Percentiles rank a stretch among this genome's conserved stretches.
Evolutionary conservation across 257 asterid genomes (phyloP).

Genomic region (Cinchona pubescens): DNA sequence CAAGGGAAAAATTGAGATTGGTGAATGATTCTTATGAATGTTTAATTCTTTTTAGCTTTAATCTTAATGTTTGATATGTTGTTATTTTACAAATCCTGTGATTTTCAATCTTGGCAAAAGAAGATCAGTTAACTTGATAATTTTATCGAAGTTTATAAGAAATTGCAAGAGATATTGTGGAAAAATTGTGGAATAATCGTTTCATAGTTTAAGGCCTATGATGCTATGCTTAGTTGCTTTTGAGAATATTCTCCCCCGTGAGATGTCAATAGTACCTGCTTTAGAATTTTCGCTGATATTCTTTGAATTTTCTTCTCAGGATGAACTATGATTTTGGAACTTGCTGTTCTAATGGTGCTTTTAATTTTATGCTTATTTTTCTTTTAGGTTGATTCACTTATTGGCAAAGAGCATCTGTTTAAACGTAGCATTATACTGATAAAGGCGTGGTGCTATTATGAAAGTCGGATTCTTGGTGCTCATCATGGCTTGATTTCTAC

Average conservation of each 20-base stretch:
- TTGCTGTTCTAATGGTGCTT: not conserved
- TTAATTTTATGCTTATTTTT: slow-evolving; percentile 15
- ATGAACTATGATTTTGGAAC: not conserved
- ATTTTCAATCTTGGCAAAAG: not conserved
- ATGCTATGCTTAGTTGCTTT: not conserved
- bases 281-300: not conserved
- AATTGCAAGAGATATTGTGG: not conserved
- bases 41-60: not conserved
- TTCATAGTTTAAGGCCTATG: not conserved
- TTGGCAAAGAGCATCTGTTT: slow-evolving; percentile 76
- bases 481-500: slow-evolving; percentile 91
- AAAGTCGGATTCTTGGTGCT: slow-evolving; percentile 93
- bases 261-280: not conserved
- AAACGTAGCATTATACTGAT: slow-evolving; percentile 82
- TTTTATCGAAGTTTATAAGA: not conserved
- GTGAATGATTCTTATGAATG: not conserved
- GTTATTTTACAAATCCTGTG: not conserved
- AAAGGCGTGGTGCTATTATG: slow-evolving; percentile 97
- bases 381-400: slow-evolving; percentile 70
- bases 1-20: not conserved
- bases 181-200: not conserved
- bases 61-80: not conserved
- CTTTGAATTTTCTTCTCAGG: not conserved
- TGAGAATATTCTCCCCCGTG: not conserved
- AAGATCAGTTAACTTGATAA: not conserved